A percentile compares a stretch with the other conserved stretches of the same genome.
Evolutionary conservation across 805 yeast genomes (phyloP).

Genomic region (Cyberlindnera maritima): DNA sequence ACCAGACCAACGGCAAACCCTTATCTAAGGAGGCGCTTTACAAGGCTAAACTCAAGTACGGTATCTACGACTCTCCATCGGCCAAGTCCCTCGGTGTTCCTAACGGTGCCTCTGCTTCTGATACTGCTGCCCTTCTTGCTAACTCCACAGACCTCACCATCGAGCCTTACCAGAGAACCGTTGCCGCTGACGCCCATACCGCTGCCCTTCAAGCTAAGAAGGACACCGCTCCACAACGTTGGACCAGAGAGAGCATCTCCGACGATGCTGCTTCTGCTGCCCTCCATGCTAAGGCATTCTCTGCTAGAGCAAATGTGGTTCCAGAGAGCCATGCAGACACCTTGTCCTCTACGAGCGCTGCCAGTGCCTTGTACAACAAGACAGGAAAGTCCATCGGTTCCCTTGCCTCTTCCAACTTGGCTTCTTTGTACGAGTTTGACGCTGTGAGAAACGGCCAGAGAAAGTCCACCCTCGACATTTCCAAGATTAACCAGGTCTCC

Average conservation of each 20-base stretch:
- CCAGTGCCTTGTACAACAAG: constrained; percentile 25
- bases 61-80: constrained; percentile 54
- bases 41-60: constrained; percentile 69
- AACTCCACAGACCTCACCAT: constrained; percentile 62
- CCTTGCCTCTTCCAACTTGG: constrained; percentile 37
- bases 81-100: constrained; percentile 55
- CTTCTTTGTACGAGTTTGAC: constrained; percentile 42
- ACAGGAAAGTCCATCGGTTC: constrained; percentile 40
- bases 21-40: constrained; percentile 72
- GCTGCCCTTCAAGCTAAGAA: constrained; percentile 54
- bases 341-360: constrained; percentile 19
- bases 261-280: constrained; percentile 47
- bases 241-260: constrained; percentile 51
- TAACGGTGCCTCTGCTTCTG: constrained; percentile 54
- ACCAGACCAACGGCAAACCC: constrained; percentile 69
- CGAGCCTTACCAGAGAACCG: constrained; percentile 59
- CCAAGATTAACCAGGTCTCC: constrained; percentile 50
- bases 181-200: constrained; percentile 62
- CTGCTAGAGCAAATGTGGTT: not conserved
- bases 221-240: constrained; percentile 45
- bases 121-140: constrained; percentile 76
- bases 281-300: constrained; percentile 25
- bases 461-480: constrained; percentile 45
- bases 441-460: constrained; percentile 39
- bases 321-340: not conserved